Conservation (phyloP, 2,329 filamentous ascomycete genomes). For the Exophiala phaeomuriformis region DNA sequence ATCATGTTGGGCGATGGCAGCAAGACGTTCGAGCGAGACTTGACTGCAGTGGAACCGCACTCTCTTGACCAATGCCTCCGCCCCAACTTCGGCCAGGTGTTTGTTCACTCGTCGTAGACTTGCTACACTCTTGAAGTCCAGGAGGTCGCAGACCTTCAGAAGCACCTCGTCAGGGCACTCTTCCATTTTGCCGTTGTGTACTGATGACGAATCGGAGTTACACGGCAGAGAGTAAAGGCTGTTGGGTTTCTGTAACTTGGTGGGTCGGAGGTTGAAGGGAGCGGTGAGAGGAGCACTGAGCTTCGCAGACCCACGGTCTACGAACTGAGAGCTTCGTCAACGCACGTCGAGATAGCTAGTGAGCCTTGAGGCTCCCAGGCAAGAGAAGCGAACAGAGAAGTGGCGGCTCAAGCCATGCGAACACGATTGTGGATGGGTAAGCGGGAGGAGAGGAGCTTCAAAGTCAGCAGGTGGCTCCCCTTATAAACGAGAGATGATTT, state of each 20-base stretch:
- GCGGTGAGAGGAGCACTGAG: no score
- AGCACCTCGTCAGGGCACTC: slow-evolving; percentile 24
- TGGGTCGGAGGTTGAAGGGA: background rate
- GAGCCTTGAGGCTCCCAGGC: background rate
- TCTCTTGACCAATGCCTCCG: slow-evolving; percentile 21
- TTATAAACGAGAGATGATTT: no score
- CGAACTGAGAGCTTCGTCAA: background rate
- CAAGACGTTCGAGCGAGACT: slow-evolving; percentile 23
- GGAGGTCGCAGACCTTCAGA: slow-evolving; percentile 18
- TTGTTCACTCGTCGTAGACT: slow-evolving; percentile 17
- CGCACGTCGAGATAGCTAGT: background rate
- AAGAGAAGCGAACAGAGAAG: background rate
- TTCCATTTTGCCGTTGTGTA: slow-evolving; percentile 16
- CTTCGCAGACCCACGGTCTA: background rate
- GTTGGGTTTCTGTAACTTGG: background rate
- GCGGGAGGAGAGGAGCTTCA: background rate
- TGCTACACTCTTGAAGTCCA: slow-evolving; percentile 18
- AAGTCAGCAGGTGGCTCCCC: no score
- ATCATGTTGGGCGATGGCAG: slow-evolving; percentile 17
- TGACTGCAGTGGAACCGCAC: slow-evolving; percentile 24
- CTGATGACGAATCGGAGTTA: background rate
- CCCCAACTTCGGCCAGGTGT: slow-evolving; percentile 21
- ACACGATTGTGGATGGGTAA: background rate
- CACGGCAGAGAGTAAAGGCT: background rate
- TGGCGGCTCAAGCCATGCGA: background rate